These are phyloP conservation scores for Penicillium sp. DNA, from an alignment of 2,329 filamentous ascomycete species.

Conservation along the genomic window DNA sequence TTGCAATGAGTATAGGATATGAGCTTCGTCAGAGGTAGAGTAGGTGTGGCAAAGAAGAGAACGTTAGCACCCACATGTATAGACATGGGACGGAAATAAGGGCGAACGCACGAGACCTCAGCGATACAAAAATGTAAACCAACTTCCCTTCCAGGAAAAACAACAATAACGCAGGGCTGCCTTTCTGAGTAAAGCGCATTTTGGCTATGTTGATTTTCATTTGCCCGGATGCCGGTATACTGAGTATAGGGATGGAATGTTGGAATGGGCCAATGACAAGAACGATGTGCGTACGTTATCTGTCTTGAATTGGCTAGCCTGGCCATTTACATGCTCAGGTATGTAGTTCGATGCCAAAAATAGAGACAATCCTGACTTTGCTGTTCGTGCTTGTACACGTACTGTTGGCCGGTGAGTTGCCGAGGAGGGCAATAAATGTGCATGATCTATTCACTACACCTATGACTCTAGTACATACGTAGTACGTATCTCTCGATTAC, in stretches of 20 bases:
- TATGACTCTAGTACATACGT: no score
- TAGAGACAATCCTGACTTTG: no score
- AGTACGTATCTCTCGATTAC: no score
- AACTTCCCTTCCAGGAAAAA: conserved; percentile 8
- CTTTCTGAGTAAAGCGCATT: not conserved
- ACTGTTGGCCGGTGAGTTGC: no score
- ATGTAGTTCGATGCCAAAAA: not conserved
- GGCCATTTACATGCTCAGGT: not conserved
- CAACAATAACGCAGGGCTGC: not conserved
- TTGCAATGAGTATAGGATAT: not conserved
- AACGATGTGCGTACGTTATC: not conserved
- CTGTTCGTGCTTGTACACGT: not conserved
- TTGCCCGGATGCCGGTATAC: not conserved
- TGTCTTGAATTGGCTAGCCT: not conserved
- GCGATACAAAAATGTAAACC: conserved; percentile 1
- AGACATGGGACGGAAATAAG: not conserved
- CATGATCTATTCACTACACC: no score
- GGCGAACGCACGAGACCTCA: not conserved
- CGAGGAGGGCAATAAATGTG: no score
- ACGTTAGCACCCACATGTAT: not conserved
- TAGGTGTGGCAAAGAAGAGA: not conserved
- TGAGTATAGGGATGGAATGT: not conserved
- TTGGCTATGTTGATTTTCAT: not conserved
- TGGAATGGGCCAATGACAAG: not conserved
- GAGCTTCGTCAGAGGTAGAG: not conserved